phyloP scores from a whole-genome alignment of 2,329 filamentous ascomycete species.

The Talaromyces verruculosus region DNA sequence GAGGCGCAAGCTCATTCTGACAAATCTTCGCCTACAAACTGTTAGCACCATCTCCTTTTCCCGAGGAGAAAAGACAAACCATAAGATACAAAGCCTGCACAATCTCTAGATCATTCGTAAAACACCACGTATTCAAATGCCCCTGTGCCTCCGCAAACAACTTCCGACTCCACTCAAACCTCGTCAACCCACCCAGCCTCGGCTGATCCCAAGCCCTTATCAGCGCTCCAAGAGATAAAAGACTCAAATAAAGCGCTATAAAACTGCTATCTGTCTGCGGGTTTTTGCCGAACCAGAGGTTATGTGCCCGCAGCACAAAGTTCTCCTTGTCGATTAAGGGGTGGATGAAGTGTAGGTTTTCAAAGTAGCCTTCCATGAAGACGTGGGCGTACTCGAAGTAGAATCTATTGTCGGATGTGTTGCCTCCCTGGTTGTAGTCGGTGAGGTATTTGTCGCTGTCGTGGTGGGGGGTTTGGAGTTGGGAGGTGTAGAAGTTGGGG shows the following conservation, averaged over 20 bases:
- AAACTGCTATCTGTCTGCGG: slow-evolving; percentile 43
- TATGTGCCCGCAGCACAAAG: slow-evolving; percentile 47
- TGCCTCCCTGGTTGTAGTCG: slow-evolving; percentile 27
- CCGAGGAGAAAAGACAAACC: slow-evolving; percentile 23
- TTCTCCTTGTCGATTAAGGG: slow-evolving; percentile 50
- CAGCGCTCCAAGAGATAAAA: slow-evolving; percentile 50
- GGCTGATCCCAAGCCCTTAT: slow-evolving; percentile 48
- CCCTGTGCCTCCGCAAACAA: slow-evolving; percentile 47
- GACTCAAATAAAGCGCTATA: slow-evolving; percentile 49
- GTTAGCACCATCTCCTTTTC: slow-evolving; percentile 24
- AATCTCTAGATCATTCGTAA: slow-evolving; percentile 50
- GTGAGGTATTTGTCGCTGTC: slow-evolving; percentile 19
- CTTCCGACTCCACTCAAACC: slow-evolving; percentile 50
- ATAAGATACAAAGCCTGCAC: slow-evolving; percentile 52
- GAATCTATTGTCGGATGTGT: slow-evolving; percentile 28
- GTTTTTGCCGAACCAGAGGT: slow-evolving; percentile 43
- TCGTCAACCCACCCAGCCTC: slow-evolving; percentile 44
- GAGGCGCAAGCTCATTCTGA: background rate
- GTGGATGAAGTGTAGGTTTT: slow-evolving; percentile 51
- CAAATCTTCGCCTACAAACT: background rate
- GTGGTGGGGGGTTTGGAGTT: slow-evolving; percentile 15
- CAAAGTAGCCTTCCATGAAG: slow-evolving; percentile 52
- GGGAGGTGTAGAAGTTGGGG: slow-evolving; percentile 43
- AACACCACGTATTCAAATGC: slow-evolving; percentile 42
- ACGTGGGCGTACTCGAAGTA: slow-evolving; percentile 48